A percentile compares a stretch with the other conserved stretches of the same genome.
Evolutionary conservation across 2,329 filamentous ascomycete species (phyloP).

Genomic region (Penicillium sp.): DNA sequence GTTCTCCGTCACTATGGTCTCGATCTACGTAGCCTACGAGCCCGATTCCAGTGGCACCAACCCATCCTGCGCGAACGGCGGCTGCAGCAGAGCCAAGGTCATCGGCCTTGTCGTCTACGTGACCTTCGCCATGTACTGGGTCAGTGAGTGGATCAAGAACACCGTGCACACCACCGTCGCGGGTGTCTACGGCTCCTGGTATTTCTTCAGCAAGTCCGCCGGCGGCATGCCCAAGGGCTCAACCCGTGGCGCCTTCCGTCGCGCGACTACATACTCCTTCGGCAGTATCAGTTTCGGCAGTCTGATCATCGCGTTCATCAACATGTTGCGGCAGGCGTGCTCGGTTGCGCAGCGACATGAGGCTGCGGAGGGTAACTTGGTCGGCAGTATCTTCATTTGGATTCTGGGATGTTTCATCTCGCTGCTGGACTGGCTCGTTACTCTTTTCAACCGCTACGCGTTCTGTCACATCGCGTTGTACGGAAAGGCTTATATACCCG

Average conservation of each 20-base stretch:
- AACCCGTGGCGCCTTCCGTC: slow-evolving; percentile 72
- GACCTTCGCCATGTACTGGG: slow-evolving; percentile 89
- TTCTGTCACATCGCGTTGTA: slow-evolving; percentile 91
- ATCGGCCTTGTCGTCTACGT: slow-evolving; percentile 77
- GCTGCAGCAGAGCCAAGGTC: slow-evolving; percentile 66
- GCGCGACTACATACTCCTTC: slow-evolving; percentile 81
- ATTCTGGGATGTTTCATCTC: slow-evolving; percentile 66
- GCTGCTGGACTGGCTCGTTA: slow-evolving; percentile 72
- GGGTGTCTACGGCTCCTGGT: slow-evolving; percentile 88
- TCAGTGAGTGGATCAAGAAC: slow-evolving; percentile 88
- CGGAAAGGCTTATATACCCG: slow-evolving; percentile 74
- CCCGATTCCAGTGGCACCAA: slow-evolving; percentile 46
- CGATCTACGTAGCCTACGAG: slow-evolving; percentile 75
- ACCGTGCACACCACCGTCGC: slow-evolving; percentile 80
- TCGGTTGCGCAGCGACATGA: slow-evolving; percentile 64
- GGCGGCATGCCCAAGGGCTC: slow-evolving; percentile 63
- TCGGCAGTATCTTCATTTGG: slow-evolving; percentile 62
- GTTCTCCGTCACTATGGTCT: slow-evolving; percentile 77
- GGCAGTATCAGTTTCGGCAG: slow-evolving; percentile 83
- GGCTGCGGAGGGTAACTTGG: slow-evolving; percentile 58
- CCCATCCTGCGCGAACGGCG: slow-evolving; percentile 49
- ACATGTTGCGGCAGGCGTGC: slow-evolving; percentile 71
- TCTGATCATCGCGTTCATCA: slow-evolving; percentile 75
- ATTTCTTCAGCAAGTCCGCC: slow-evolving; percentile 60
- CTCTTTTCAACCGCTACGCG: slow-evolving; percentile 85